phyloP scores from a whole-genome alignment of 345 rosid species.

The Eutrema japonicum region DNA sequence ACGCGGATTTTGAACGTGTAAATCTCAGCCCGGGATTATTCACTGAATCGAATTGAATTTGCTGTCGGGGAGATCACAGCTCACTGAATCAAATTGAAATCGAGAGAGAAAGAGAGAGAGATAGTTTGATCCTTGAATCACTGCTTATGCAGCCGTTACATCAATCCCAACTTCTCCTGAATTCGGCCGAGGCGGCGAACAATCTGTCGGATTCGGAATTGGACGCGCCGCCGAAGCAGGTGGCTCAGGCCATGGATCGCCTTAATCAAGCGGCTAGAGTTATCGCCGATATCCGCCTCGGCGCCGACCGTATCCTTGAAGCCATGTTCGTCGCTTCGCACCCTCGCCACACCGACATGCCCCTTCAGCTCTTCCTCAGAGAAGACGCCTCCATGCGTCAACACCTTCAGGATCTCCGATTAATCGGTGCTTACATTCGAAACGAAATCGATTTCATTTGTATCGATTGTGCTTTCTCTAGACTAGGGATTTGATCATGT shows the following conservation, averaged over 20 bases:
- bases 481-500: neutral
- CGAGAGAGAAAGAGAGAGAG: neutral
- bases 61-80: neutral
- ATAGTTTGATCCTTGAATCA: conserved; percentile 26
- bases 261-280: conserved; percentile 82
- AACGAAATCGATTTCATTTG: neutral
- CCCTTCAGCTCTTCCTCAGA: conserved; percentile 59
- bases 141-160: conserved; percentile 49
- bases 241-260: conserved; percentile 91
- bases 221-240: conserved; percentile 97
- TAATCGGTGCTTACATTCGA: conserved; percentile 51
- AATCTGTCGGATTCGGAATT: conserved; percentile 45
- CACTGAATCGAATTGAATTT: too few species aligned
- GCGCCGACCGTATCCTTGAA: conserved; percentile 93
- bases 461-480: neutral
- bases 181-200: conserved; percentile 35
- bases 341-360: conserved; percentile 72
- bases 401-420: conserved; percentile 79
- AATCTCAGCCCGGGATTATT: too few species aligned
- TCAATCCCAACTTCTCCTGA: conserved; percentile 46
- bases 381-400: conserved; percentile 91
- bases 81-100: neutral
- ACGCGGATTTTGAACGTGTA: too few species aligned
- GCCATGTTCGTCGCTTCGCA: conserved; percentile 67
- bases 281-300: conserved; percentile 86